Base-by-base conservation (phyloP, 768 basidiomycete genomes). In the Kwoniella sp. region DNA sequence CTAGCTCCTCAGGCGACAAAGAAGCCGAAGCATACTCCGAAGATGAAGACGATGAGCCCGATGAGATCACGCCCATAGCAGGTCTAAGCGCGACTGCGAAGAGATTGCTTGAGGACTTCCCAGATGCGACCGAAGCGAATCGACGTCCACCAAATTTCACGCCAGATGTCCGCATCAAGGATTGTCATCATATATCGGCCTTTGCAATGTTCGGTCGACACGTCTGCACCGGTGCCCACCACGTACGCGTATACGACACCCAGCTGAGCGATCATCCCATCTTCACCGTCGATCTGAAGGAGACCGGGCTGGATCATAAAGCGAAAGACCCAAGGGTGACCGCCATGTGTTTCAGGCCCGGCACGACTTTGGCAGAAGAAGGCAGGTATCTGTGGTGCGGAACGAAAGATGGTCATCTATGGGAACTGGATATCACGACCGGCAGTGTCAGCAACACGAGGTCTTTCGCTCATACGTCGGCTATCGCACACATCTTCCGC, bases 371-470 rank as follows among this genome's bases (percentile, higher is more conserved):
- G n/a, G 81, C 68, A 0, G 80, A 81, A 58, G 82, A 85, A 20
- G 91, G 90, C 1, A 83, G 83, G 30, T 84, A 86, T 60, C 72
- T 93, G 1, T 97, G 94, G 94, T 82, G 89, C 12, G 95, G 94
- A 3, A 92, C 92, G 29, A 93, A 90, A 82, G 92, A 95, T 26
- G 95, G 95, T 0, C 87, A 90, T 77, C 65, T 99, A 26, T 84
- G 89, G 69, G 93, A 96, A 83, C 69, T 95, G 61, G 92, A 97
- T 74, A 82, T 90, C 41, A 81, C 85, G 58, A 86, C 84, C 1
- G 89, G 88, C 0, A 69, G 72, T 4, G 79, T 92, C 22, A 83
- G 83, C 1, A 87, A 86, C 15, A 82, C 84, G 31, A 90, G 88
- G 66, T 83, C 84, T 37, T 83, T 84, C 13, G 86, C 86, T 0